Evolutionary conservation across 306 rosid species (phyloP), one percentile per base, ranked within the genome.

Genomic region (Spatholobus suberectus): DNA sequence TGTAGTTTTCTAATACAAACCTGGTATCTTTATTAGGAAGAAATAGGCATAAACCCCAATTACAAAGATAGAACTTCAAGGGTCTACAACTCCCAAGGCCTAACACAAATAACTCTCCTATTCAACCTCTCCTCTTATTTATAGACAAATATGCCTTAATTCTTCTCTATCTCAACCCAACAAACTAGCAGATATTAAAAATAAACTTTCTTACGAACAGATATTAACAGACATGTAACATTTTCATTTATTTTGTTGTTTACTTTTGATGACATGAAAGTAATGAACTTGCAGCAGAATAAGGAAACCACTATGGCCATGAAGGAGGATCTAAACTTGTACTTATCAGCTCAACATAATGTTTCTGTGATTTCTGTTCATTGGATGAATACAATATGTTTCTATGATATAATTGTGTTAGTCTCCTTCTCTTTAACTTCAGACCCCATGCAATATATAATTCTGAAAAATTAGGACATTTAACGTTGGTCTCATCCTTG

Each of bases 201-300:
- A 32, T 32, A 5, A 62, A 62, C 43, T 3, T 14, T 66, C 27
- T 66, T 44, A 63, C 26, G 1, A 66, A 37, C 27, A 17, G 72
- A 66, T 35, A 65, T n/a, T 65, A 15, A 35, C 71, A n/a, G 17
- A n/a, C 72, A 0, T 2, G 27, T 21, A 67, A 18, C 27, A n/a
- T 26, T 49, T 81, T 15, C 62, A 49, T 59, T 62, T 82, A 59
- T 58, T 75, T 37, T 70, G 26, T 35, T 54, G 20, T 18, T 62
- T 79, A 35, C 44, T 37, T 75, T 65, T 71, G 82, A 54, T 63
- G 8, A 27, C 17, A 34, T 75, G 62, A 81, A 70, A 47, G 23
- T 34, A 57, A 82, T 55, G 55, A 58, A 66, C 52, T 15, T 26
- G 9, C 26, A 46, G 61, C 18, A 23, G 58, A 72, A 54, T 72